A percentile compares a stretch with the other conserved stretches of the same genome.
These are phyloP conservation scores for Terfezia claveryi DNA, from an alignment of 495 filamentous ascomycete genomes.

Conservation along the genomic window DNA sequence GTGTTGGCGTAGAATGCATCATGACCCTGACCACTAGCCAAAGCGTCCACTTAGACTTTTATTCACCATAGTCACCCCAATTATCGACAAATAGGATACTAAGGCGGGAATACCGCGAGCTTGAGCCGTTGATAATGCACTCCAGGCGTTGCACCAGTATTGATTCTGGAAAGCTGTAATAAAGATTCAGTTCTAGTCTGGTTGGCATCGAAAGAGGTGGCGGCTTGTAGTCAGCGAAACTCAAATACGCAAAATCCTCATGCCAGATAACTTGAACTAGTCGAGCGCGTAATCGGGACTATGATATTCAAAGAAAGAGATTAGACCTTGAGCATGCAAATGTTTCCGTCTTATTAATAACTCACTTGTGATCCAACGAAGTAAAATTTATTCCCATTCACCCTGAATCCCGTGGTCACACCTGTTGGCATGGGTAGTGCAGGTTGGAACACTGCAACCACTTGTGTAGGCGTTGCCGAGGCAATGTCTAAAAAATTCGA, in stretches of 20 bases:
- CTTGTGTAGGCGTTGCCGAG: too few relatives aligned
- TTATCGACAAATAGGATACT: conserved; percentile 21
- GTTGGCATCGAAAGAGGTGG: too few relatives aligned
- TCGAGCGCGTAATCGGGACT: conserved; percentile 35
- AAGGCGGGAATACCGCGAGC: conserved; percentile 24
- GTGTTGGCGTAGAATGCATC: conserved; percentile 35
- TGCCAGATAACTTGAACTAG: conserved; percentile 28
- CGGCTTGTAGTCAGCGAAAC: conserved; percentile 27
- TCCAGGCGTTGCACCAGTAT: conserved; percentile 28
- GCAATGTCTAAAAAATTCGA: too few relatives aligned
- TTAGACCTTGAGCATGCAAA: background rate
- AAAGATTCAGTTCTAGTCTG: too few relatives aligned
- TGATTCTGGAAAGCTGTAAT: too few relatives aligned
- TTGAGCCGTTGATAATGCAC: conserved; percentile 26
- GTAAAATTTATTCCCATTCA: conserved; percentile 38
- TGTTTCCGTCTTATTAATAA: background rate
- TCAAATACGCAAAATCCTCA: conserved; percentile 45
- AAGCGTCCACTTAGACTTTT: conserved; percentile 37
- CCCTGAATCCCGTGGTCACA: conserved; percentile 32
- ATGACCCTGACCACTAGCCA: conserved; percentile 16
- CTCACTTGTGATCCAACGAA: conserved; percentile 33
- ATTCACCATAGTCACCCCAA: conserved; percentile 38
- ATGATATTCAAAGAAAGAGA: background rate
- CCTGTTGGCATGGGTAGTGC: too few relatives aligned
- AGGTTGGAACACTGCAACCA: too few relatives aligned